A percentile compares a stretch with the other conserved stretches of the same genome.
These are phyloP conservation scores for Chlamydomonas sphaeroides DNA, from an alignment of 139 green algal species.

Conservation along the genomic window DNA sequence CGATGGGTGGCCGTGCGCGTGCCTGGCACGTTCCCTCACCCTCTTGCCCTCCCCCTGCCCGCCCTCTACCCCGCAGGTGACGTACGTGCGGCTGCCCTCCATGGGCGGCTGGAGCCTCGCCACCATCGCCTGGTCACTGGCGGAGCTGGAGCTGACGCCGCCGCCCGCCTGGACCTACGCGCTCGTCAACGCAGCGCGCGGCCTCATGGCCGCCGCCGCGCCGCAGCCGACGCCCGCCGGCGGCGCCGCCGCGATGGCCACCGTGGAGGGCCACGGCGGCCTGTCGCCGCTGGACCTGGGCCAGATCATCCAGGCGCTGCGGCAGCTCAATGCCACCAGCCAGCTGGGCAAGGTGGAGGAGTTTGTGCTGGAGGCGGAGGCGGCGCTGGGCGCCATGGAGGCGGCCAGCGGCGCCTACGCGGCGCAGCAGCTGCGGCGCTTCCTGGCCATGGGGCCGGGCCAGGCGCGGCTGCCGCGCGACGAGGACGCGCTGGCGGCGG, in stretches of 20 bases:
- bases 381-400: not conserved
- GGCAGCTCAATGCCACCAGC: slow-evolving; percentile 14
- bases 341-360: slow-evolving; percentile 46
- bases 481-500: not conserved
- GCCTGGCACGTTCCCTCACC: too few species aligned
- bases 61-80: slow-evolving; percentile 5
- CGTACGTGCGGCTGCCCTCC: slow-evolving; percentile 47
- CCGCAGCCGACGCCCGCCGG: not conserved
- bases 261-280: not conserved
- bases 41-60: too few species aligned
- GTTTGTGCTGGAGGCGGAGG: slow-evolving; percentile 20
- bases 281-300: slow-evolving; percentile 42
- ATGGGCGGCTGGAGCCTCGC: slow-evolving; percentile 43
- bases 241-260: not conserved
- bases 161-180: slow-evolving; percentile 55
- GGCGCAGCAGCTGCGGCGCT: not conserved
- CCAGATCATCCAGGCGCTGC: slow-evolving; percentile 29
- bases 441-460: not conserved
- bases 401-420: slow-evolving; percentile 11
- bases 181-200: slow-evolving; percentile 37
- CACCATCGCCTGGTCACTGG: slow-evolving; percentile 47
- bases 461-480: not conserved
- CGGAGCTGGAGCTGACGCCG: slow-evolving; percentile 40
- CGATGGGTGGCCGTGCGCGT: too few species aligned
- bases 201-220: not conserved